A percentile compares a stretch with the other conserved stretches of the same genome.
phyloP scores from a whole-genome alignment of 345 rosid species.

The Sonneratia caseolaris region DNA sequence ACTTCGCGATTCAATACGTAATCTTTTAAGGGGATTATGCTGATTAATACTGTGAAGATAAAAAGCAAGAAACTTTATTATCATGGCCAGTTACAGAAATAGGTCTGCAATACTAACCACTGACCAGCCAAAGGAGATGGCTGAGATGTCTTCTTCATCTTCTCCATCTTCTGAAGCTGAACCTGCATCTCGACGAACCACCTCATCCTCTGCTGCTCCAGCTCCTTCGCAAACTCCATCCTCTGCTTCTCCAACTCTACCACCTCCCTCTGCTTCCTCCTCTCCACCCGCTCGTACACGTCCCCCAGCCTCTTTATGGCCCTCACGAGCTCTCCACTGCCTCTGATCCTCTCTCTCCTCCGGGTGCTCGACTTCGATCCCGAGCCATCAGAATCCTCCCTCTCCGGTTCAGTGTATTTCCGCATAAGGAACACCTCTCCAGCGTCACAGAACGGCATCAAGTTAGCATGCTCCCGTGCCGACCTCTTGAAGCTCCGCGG shows the following conservation, averaged over 20 bases:
- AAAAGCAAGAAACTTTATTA: neutral
- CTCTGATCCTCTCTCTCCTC: conserved; percentile 11
- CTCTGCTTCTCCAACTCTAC: conserved; percentile 46
- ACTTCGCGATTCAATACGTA: neutral
- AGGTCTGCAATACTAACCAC: neutral
- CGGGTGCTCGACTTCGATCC: conserved; percentile 1
- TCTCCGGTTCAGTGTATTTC: conserved; percentile 9
- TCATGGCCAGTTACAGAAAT: neutral
- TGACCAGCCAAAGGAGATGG: conserved; percentile 18
- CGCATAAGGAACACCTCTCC: conserved; percentile 4
- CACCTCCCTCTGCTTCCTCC: conserved; percentile 37
- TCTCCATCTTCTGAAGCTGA: conserved; percentile 38
- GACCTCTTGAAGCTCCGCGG: conserved; percentile 13
- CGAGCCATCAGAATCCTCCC: conserved; percentile 16
- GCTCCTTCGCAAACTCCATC: conserved; percentile 39
- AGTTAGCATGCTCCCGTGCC: conserved; percentile 2
- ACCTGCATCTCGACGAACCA: conserved; percentile 37
- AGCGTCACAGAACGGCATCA: neutral
- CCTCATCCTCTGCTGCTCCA: conserved; percentile 48
- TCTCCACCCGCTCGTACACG: conserved; percentile 38
- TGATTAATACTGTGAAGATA: neutral
- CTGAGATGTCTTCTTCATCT: conserved; percentile 31
- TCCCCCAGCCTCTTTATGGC: conserved; percentile 40
- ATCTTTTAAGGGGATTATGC: neutral
- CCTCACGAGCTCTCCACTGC: conserved; percentile 25